These are phyloP conservation scores for Curvularia lunata DNA, from an alignment of 2,329 filamentous ascomycete species.

Conservation along the genomic window DNA sequence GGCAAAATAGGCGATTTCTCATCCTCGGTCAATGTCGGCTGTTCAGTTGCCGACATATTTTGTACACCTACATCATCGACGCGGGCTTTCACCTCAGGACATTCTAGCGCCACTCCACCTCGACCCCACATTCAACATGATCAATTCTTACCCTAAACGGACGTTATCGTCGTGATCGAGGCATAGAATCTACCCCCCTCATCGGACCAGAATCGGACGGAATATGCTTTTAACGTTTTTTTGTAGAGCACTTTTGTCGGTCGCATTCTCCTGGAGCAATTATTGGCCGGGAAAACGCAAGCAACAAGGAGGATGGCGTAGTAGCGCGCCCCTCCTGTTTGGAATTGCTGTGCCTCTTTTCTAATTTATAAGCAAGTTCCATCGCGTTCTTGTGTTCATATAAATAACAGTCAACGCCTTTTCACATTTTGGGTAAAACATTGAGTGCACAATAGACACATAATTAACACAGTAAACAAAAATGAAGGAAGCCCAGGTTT, in stretches of 20 bases:
- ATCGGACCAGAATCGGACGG: not conserved
- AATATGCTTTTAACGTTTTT: too few species aligned
- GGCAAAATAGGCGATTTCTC: not conserved
- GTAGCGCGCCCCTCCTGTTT: not conserved
- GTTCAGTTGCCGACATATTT: not conserved
- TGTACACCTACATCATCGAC: not conserved
- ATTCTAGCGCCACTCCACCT: not conserved
- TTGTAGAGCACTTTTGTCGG: too few species aligned
- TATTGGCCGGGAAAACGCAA: too few species aligned
- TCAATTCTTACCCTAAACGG: not conserved
- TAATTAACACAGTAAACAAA: conserved; percentile 1
- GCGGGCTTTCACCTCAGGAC: not conserved
- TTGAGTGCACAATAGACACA: not conserved
- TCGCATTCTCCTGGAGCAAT: not conserved
- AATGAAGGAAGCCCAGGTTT: conserved; percentile 54
- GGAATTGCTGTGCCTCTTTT: not conserved
- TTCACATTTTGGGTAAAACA: not conserved
- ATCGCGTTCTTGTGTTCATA: not conserved
- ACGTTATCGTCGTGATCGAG: not conserved
- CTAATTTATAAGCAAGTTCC: not conserved
- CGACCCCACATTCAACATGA: not conserved
- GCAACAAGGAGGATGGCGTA: not conserved
- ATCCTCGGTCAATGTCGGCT: not conserved
- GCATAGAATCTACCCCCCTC: not conserved
- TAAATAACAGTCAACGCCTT: not conserved